A percentile compares a stretch with the other conserved stretches of the same genome.
Evolutionary conservation across 371 early-diverging fungal genomes (phyloP).

Genomic region (Actinomucor elegans): DNA sequence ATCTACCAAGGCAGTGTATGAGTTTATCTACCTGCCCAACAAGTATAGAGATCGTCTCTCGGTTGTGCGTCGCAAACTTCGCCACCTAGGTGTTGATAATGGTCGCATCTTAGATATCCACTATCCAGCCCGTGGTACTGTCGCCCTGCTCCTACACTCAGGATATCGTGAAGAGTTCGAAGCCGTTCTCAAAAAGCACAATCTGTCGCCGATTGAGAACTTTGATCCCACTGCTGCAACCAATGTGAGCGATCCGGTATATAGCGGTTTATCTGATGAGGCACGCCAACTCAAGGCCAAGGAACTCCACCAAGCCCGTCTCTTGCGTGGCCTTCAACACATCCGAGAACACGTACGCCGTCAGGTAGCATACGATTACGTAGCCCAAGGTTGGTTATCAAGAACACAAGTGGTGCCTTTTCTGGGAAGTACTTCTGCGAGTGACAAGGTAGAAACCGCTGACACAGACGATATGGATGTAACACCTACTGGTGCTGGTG

Average conservation of each 20-base stretch:
- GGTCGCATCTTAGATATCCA: conserved; percentile 2
- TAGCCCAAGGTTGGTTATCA: not conserved
- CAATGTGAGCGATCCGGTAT: not conserved
- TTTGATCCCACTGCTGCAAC: not conserved
- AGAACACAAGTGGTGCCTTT: not conserved
- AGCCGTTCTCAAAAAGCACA: not conserved
- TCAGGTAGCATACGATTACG: not conserved
- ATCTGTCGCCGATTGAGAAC: not conserved
- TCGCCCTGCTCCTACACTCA: not conserved
- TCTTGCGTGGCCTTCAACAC: not conserved
- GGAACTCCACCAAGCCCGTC: not conserved
- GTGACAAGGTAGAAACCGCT: conserved; percentile 3
- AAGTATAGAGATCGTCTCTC: not conserved
- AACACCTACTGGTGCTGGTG: conserved; percentile 1
- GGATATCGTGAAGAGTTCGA: not conserved
- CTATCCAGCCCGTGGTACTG: not conserved
- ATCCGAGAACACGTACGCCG: not conserved
- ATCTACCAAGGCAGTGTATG: too few species aligned
- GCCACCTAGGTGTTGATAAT: not conserved
- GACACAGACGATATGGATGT: conserved; percentile 12
- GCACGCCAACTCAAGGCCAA: not conserved
- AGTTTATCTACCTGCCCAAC: not conserved
- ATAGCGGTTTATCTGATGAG: not conserved
- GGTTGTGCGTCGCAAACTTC: not conserved
- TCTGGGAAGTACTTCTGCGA: too few species aligned